Conservation (phyloP, 2,329 filamentous ascomycete species). For the Microcera coccophila region DNA sequence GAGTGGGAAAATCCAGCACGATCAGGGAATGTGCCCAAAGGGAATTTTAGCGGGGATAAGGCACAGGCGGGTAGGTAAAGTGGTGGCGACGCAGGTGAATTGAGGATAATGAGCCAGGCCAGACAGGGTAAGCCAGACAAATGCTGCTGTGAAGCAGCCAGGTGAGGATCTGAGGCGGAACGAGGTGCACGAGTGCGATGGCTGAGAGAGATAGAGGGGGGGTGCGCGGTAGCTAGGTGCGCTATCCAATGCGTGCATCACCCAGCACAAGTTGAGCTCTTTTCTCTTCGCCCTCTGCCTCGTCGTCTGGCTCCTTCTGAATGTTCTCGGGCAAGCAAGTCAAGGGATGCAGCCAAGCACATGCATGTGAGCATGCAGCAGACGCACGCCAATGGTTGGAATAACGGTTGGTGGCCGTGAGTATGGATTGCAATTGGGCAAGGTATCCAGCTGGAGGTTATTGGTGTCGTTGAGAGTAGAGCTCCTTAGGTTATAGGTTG, state of each 20-base stretch:
- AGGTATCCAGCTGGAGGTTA: constrained; percentile 6
- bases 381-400: too few species aligned
- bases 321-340: constrained; percentile 9
- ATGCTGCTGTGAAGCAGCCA: constrained; percentile 1
- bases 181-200: too few species aligned
- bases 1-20: constrained; percentile 15
- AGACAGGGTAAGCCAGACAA: background rate
- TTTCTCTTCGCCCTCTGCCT: constrained; percentile 12
- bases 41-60: background rate
- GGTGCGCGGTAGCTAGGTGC: constrained; percentile 17
- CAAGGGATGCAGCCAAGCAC: constrained; percentile 25
- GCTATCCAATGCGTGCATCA: constrained; percentile 27
- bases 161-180: constrained; percentile 5
- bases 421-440: too few species aligned
- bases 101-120: constrained; percentile 5
- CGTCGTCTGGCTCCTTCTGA: constrained; percentile 4
- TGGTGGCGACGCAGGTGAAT: constrained; percentile 26
- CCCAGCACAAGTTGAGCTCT: constrained; percentile 23
- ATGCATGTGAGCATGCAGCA: constrained; percentile 20
- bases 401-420: too few species aligned
- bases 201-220: constrained; percentile 2
- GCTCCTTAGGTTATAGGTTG: constrained; percentile 16
- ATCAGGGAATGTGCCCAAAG: constrained; percentile 19
- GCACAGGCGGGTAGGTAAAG: background rate
- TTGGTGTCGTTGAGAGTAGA: constrained; percentile 8